phyloP scores from a whole-genome alignment of 805 yeast species.

The Saturnispora serradocipensis region DNA sequence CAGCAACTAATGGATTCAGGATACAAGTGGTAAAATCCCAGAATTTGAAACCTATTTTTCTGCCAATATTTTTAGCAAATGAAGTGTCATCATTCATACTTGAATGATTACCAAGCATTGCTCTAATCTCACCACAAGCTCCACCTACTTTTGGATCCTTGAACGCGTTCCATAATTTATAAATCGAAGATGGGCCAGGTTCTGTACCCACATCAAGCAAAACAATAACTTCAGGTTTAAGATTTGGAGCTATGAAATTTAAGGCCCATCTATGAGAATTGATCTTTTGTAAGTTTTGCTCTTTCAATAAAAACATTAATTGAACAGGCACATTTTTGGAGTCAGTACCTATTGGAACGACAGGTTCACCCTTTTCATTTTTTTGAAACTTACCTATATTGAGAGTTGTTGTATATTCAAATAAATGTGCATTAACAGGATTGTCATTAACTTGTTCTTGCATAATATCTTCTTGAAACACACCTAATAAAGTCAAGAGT shows the following conservation, averaged over 20 bases:
- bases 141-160: constrained; percentile 80
- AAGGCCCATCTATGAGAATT: constrained; percentile 96
- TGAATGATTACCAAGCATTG: constrained; percentile 37
- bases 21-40: constrained; percentile 36
- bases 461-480: constrained; percentile 90
- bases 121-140: constrained; percentile 93
- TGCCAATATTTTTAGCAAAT: constrained; percentile 16
- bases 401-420: constrained; percentile 86
- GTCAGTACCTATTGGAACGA: constrained; percentile 58
- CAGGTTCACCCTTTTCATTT: constrained; percentile 41
- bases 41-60: constrained; percentile 38
- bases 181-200: constrained; percentile 79
- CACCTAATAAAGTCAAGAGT: constrained; percentile 75
- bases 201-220: constrained; percentile 91
- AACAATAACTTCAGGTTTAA: constrained; percentile 75
- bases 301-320: constrained; percentile 78
- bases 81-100: constrained; percentile 26
- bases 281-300: constrained; percentile 80
- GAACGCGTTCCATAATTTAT: constrained; percentile 83
- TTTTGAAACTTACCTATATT: constrained; percentile 44
- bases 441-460: constrained; percentile 78
- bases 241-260: constrained; percentile 76
- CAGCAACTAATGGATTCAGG: constrained; percentile 81
- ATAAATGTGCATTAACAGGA: constrained; percentile 76
- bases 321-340: constrained; percentile 64